phyloP scores from a whole-genome alignment of 1,139 yeast genomes.

The Blastobotrys aristatus region DNA sequence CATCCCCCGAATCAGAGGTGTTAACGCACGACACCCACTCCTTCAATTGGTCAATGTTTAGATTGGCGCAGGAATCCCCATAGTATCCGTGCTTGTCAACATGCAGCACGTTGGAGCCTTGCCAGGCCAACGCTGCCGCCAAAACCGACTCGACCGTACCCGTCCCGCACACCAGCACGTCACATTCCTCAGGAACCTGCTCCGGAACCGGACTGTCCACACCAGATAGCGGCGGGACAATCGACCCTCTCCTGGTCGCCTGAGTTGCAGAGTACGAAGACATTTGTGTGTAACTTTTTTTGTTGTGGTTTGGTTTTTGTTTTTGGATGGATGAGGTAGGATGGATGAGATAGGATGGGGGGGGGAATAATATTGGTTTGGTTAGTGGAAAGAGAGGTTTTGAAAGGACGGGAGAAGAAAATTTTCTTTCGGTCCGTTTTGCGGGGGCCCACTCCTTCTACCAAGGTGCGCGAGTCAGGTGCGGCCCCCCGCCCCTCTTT shows the following conservation, averaged over 20 bases:
- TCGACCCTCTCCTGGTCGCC: constrained; percentile 55
- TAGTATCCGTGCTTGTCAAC: constrained; percentile 78
- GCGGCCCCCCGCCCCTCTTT: too few species aligned
- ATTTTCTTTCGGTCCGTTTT: not conserved
- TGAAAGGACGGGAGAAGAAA: not conserved
- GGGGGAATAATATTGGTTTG: too few species aligned
- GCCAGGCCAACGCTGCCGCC: constrained; percentile 96
- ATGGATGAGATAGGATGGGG: too few species aligned
- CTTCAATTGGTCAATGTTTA: constrained; percentile 78
- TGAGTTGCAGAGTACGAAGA: constrained; percentile 39
- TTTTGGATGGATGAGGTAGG: not conserved
- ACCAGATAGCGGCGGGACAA: constrained; percentile 79
- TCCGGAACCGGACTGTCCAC: constrained; percentile 56
- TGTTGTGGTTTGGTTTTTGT: not conserved
- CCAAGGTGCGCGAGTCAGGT: too few species aligned
- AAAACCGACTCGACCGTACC: constrained; percentile 83
- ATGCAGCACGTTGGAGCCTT: constrained; percentile 85
- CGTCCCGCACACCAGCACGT: constrained; percentile 87
- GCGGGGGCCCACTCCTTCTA: too few species aligned
- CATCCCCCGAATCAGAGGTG: not conserved
- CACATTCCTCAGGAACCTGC: constrained; percentile 44
- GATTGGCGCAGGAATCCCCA: constrained; percentile 83
- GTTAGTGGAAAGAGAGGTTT: too few species aligned
- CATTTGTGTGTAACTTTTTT: constrained; percentile 21
- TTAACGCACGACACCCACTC: constrained; percentile 70